Base-by-base conservation (phyloP, 2,329 filamentous ascomycete genomes). In the Phialocephala sp. region DNA sequence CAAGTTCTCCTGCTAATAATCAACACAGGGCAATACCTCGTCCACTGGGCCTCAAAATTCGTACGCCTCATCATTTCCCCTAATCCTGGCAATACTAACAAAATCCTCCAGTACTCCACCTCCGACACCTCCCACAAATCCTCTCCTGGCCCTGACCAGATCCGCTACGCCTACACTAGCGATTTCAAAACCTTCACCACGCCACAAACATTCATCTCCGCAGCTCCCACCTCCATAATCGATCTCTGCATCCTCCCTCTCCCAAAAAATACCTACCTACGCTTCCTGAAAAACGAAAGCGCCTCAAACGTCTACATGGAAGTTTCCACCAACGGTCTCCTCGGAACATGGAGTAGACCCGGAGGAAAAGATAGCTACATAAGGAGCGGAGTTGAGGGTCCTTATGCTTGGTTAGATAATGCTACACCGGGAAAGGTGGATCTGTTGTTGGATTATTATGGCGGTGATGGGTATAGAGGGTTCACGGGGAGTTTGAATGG, bases 251-350 rank as follows among this genome's bases (percentile, higher is more conserved):
- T 89, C 74, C 77, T 85, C 3, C 76, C 80, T 1, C 74, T 84
- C 1, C 79, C 80, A 15, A 70, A 69, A 39, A 47, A 50, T 11
- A 20, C 77, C n/a, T 86, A 82, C 59, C 77, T 83, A 6, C 80
- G 84, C 54, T 87, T 86, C 75, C 77, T 86, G 75, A 86, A 86
- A 69, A 83, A 86, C 73, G 84, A 87, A 72, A 79, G 80, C 0
- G 79, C 76, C 2, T 84, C 84, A 67, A 81, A 79, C 0, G 83
- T 87, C 24, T 87, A 83, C 65, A 78, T 80, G 37, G 83, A 86
- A 68, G 79, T 80, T 58, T 81, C 79, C 3, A 79, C 80, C 0
- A 78, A 70, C 0, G 85, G 84, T 0, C 73, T 87, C 0, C 83
- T 85, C 62, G 84, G 84, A 0, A 80, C 76, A 0, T 86, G 84